These are phyloP conservation scores for Kwoniella botswanensis DNA, from an alignment of 768 basidiomycete genomes.

Conservation along the genomic window DNA sequence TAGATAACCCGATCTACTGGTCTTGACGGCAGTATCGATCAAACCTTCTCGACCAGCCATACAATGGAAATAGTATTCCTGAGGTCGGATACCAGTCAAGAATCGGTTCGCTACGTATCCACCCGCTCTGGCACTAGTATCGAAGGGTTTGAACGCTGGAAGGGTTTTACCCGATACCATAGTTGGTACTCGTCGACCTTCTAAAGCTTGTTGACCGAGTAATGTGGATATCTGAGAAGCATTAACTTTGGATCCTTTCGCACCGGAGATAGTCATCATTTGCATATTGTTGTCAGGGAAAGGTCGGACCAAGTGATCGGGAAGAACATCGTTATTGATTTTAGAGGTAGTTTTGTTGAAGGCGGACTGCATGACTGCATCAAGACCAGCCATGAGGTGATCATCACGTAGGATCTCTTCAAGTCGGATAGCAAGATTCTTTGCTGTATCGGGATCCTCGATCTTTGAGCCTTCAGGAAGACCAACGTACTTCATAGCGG, in stretches of 20 bases:
- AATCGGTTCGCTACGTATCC: conserved; percentile 98
- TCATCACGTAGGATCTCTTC: conserved; percentile 94
- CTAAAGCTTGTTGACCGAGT: conserved; percentile 95
- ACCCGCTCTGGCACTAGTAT: conserved; percentile 97
- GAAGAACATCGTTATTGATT: conserved; percentile 85
- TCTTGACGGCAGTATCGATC: conserved; percentile 99
- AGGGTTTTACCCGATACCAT: conserved; percentile 99
- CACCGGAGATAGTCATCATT: conserved; percentile 95
- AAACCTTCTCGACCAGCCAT: conserved; percentile 99
- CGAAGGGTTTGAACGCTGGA: conserved; percentile 94
- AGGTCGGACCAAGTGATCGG: conserved; percentile 81
- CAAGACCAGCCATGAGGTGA: conserved; percentile 94
- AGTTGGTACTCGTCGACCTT: conserved; percentile 96
- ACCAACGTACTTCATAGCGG: conserved; percentile 73
- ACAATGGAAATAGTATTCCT: conserved; percentile 99
- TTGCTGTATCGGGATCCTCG: conserved; percentile 55
- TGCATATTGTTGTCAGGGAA: conserved; percentile 99
- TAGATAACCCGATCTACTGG: conserved; percentile 95
- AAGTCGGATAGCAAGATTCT: conserved; percentile 64
- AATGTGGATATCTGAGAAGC: conserved; percentile 97
- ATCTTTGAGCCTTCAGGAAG: conserved; percentile 63
- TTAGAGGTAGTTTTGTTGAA: conserved; percentile 80
- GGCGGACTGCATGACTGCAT: conserved; percentile 62
- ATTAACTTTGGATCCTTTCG: conserved; percentile 97
- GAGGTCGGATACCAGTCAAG: conserved; percentile 95